These are phyloP conservation scores for Aspergillus puulaauensis DNA, from an alignment of 2,329 filamentous ascomycete species.

Conservation along the genomic window DNA sequence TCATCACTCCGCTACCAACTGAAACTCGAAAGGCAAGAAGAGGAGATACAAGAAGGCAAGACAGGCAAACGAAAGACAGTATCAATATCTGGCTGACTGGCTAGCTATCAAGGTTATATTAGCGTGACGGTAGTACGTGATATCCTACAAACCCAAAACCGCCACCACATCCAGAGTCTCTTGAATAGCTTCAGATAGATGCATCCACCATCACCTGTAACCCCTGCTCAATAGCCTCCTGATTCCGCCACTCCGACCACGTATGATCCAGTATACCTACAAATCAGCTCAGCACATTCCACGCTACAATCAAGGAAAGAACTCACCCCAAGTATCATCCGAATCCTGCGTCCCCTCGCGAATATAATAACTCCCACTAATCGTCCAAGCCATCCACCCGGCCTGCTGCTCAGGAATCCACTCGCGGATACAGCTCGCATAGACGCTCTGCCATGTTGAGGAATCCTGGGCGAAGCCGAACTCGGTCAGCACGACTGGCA, in stretches of 20 bases:
- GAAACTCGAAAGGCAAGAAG: no score
- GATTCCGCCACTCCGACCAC: slow-evolving; percentile 52
- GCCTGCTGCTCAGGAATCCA: slow-evolving; percentile 52
- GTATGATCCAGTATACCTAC: slow-evolving; percentile 53
- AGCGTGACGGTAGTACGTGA: no score
- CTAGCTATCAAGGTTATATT: no score
- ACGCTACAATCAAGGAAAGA: neutral
- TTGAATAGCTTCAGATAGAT: neutral
- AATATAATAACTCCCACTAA: slow-evolving; percentile 61
- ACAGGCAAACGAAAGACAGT: no score
- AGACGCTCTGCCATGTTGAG: slow-evolving; percentile 49
- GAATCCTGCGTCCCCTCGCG: slow-evolving; percentile 53
- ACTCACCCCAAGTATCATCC: slow-evolving; percentile 55
- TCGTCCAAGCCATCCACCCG: slow-evolving; percentile 60
- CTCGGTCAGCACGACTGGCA: slow-evolving; percentile 44
- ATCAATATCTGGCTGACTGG: no score
- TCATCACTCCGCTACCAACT: no score
- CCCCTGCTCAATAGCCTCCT: slow-evolving; percentile 17
- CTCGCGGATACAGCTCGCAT: slow-evolving; percentile 53
- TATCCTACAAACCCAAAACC: no score
- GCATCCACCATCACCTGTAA: slow-evolving; percentile 12
- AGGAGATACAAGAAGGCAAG: no score
- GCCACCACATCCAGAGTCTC: no score
- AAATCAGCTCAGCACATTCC: neutral
- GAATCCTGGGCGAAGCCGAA: slow-evolving; percentile 52